These are phyloP conservation scores for Fusarium sp. DNA, from an alignment of 2,329 filamentous ascomycete genomes.

Conservation along the genomic window DNA sequence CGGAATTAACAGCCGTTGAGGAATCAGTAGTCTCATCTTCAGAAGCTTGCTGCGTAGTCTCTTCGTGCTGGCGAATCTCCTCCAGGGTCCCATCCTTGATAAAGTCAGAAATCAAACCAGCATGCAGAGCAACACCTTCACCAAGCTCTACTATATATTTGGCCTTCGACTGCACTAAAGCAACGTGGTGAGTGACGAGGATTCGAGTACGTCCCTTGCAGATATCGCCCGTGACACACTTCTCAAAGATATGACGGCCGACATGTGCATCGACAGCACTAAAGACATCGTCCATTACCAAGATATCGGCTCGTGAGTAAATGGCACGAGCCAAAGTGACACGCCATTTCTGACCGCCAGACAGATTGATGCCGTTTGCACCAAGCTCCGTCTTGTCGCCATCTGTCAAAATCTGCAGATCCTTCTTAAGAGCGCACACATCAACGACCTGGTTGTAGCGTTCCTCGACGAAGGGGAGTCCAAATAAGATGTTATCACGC, in stretches of 20 bases:
- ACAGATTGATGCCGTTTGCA: slow-evolving; percentile 84
- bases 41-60: slow-evolving; percentile 54
- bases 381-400: slow-evolving; percentile 85
- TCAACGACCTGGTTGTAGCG: slow-evolving; percentile 76
- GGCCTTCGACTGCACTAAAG: slow-evolving; percentile 73
- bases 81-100: slow-evolving; percentile 64
- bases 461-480: slow-evolving; percentile 72
- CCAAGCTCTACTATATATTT: slow-evolving; percentile 80
- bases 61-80: slow-evolving; percentile 66
- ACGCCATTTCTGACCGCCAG: slow-evolving; percentile 85
- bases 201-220: slow-evolving; percentile 77
- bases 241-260: slow-evolving; percentile 80
- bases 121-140: slow-evolving; percentile 71
- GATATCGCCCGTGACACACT: slow-evolving; percentile 77
- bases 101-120: slow-evolving; percentile 73
- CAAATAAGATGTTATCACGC: slow-evolving; percentile 81
- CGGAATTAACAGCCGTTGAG: slow-evolving; percentile 64
- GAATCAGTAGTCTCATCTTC: slow-evolving; percentile 57
- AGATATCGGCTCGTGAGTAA: slow-evolving; percentile 79
- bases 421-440: slow-evolving; percentile 78
- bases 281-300: slow-evolving; percentile 86
- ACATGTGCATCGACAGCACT: slow-evolving; percentile 85
- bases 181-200: slow-evolving; percentile 82
- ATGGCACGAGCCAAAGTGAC: slow-evolving; percentile 82
- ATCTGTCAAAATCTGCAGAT: slow-evolving; percentile 78